Evolutionary conservation across 257 asterid genomes (phyloP).

Genomic region (Ballota nigra): DNA sequence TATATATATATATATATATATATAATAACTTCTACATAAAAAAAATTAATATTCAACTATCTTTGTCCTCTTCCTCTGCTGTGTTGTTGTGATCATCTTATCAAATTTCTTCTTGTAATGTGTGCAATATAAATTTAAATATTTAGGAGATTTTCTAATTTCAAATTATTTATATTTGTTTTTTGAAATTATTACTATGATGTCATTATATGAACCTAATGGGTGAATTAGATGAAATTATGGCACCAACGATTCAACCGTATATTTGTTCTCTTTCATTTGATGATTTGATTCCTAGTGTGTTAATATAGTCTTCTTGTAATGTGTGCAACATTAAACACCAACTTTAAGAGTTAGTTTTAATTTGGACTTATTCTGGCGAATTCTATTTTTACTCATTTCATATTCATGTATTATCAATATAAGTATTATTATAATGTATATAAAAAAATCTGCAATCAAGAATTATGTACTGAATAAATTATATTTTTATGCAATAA

Average conservation of each 20-base stretch:
- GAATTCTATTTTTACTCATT: not conserved
- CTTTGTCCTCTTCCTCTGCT: not conserved
- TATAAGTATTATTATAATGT: too few species aligned
- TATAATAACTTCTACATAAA: too few species aligned
- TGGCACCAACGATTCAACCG: not conserved
- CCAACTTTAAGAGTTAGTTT: not conserved
- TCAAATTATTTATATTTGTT: too few species aligned
- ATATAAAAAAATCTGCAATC: too few species aligned
- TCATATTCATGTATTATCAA: not conserved
- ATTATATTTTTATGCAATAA: too few species aligned
- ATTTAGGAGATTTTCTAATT: not conserved
- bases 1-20: too few species aligned
- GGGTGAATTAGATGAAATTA: not conserved
- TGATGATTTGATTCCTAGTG: not conserved
- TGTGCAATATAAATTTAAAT: not conserved
- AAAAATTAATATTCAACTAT: not conserved
- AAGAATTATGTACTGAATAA: too few species aligned
- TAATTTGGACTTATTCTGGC: not conserved
- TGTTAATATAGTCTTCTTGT: not conserved
- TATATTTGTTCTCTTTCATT: not conserved
- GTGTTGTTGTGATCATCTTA: not conserved
- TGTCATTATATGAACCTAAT: too few species aligned
- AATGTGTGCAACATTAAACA: not conserved
- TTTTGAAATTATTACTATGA: not conserved
- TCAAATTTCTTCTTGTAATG: not conserved